phyloP scores from a whole-genome alignment of 2,329 filamentous ascomycete genomes.

The Bimuria novae-zelandiae region DNA sequence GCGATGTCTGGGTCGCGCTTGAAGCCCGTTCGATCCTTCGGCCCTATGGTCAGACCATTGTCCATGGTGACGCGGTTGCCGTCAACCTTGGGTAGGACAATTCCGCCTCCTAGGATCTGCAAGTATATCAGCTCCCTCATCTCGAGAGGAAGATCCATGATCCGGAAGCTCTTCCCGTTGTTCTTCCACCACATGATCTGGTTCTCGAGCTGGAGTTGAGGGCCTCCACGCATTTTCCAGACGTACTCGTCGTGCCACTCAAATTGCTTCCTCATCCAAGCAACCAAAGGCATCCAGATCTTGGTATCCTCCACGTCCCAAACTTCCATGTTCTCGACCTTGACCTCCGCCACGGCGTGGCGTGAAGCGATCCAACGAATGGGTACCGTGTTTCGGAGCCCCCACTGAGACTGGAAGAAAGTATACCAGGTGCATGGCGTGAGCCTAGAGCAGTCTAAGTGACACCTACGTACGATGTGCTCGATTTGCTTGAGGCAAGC shows the following conservation, averaged over 20 bases:
- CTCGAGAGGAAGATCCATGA: constrained; percentile 20
- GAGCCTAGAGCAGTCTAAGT: neutral
- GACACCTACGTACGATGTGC: neutral
- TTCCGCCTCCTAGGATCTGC: constrained; percentile 12
- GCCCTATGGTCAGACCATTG: no score
- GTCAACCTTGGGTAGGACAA: constrained; percentile 14
- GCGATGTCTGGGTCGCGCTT: constrained; percentile 16
- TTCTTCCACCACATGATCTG: constrained; percentile 20
- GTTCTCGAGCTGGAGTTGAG: constrained; percentile 17
- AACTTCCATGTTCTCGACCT: constrained; percentile 1
- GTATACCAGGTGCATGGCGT: constrained; percentile 7
- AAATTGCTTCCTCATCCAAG: constrained; percentile 18
- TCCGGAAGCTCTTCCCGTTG: constrained; percentile 16
- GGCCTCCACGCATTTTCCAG: constrained; percentile 9
- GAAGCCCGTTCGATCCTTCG: neutral
- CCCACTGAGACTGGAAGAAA: neutral
- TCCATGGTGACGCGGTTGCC: no score
- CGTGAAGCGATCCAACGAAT: neutral
- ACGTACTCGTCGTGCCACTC: constrained; percentile 11
- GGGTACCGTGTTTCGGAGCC: neutral
- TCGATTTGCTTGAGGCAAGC: constrained; percentile 5
- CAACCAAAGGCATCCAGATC: constrained; percentile 2
- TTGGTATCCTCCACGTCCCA: neutral
- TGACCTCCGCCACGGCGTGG: neutral
- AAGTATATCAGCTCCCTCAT: constrained; percentile 19